Percentiles rank a stretch among this genome's conserved stretches.
Conservation (phyloP, 1,284 basidiomycete species). For the Ceratobasidium papillatum region DNA sequence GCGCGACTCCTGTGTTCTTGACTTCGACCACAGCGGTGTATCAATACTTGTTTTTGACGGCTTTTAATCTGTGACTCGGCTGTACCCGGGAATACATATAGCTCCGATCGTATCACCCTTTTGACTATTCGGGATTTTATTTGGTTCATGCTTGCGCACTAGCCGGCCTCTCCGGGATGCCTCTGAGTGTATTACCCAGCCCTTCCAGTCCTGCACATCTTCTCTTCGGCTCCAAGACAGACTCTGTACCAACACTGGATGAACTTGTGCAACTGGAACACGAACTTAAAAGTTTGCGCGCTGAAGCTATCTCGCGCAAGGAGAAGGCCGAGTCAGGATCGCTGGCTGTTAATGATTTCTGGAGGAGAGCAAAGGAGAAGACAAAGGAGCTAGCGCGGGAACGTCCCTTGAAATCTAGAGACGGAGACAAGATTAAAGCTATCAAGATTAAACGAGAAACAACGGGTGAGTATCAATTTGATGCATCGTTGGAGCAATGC, state of each 20-base stretch:
- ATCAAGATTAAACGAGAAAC: slow-evolving; percentile 38
- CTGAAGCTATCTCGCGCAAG: slow-evolving; percentile 17
- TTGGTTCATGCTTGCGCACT: slow-evolving; percentile 35
- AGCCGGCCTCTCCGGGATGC: slow-evolving; percentile 21
- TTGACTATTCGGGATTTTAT: slow-evolving; percentile 6
- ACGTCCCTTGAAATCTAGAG: not conserved
- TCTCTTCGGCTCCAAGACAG: slow-evolving; percentile 28
- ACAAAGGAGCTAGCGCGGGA: slow-evolving; percentile 21
- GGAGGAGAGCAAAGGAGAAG: slow-evolving; percentile 35
- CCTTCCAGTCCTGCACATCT: slow-evolving; percentile 20
- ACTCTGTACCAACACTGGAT: slow-evolving; percentile 34
- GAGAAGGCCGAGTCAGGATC: slow-evolving; percentile 32
- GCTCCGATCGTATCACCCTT: not conserved
- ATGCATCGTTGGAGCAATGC: not conserved
- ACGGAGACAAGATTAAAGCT: slow-evolving; percentile 14
- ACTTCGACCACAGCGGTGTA: slow-evolving; percentile 30
- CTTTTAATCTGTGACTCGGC: slow-evolving; percentile 7
- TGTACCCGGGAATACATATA: not conserved
- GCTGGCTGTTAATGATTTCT: slow-evolving; percentile 9
- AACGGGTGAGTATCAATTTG: not conserved
- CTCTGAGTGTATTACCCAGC: slow-evolving; percentile 23
- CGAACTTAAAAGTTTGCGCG: slow-evolving; percentile 31
- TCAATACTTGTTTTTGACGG: slow-evolving; percentile 17
- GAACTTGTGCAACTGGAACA: slow-evolving; percentile 37
- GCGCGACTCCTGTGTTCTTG: slow-evolving; percentile 39